phyloP scores from a whole-genome alignment of 2,329 filamentous ascomycete genomes.

The Phoma sp. region DNA sequence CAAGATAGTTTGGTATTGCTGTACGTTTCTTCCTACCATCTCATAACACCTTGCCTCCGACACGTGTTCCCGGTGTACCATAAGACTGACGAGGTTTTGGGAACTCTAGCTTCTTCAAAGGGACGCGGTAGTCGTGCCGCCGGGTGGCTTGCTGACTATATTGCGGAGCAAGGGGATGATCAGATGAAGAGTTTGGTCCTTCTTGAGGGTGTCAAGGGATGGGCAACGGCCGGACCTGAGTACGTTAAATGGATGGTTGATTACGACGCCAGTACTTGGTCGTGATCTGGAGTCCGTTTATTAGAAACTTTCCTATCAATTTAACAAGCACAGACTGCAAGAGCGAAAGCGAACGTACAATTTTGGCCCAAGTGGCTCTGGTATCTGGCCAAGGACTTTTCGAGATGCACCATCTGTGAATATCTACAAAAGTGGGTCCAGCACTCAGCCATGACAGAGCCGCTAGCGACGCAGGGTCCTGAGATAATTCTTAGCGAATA shows the following conservation, averaged over 20 bases:
- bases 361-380: no score
- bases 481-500: neutral
- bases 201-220: conserved; percentile 2
- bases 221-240: conserved; percentile 1
- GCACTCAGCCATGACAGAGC: no score
- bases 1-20: conserved; percentile 5
- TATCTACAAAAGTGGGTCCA: no score
- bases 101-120: conserved; percentile 1
- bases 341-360: no score
- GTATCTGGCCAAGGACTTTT: no score
- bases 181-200: conserved; percentile 2
- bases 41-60: no score
- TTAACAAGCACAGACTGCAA: no score
- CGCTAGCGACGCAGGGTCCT: neutral
- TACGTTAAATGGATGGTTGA: conserved; percentile 1
- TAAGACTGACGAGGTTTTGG: neutral
- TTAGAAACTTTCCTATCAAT: no score
- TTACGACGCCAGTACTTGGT: neutral
- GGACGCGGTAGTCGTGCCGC: conserved; percentile 2
- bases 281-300: conserved; percentile 1
- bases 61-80: no score
- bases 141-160: conserved; percentile 2
- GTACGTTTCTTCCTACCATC: neutral
- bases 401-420: no score
- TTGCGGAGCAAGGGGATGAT: conserved; percentile 4